Base-by-base conservation (phyloP, 1,139 yeast species). In the Suhomyces atakaporum region DNA sequence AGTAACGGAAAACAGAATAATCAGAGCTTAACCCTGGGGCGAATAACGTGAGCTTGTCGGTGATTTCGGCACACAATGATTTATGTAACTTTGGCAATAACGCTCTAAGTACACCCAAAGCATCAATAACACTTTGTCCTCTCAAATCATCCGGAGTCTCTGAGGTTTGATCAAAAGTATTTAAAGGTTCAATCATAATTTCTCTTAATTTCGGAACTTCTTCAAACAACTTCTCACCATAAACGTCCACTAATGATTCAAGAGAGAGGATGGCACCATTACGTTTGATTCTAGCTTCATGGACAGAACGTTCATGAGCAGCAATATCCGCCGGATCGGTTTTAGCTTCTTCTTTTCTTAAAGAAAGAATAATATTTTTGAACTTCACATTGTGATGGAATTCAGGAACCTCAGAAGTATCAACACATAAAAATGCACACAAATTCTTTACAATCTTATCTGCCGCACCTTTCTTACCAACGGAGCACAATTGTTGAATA, bases 331-430 rank as follows among this genome's bases (percentile, higher is more conserved):
- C 75, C 4, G 84, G 79, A 45, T 84, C 89, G 1, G 81, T 72
- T 39, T 74, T 75, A 5, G 82, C 79, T 47, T 87, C 95, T 52
- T 89, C 97, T 50, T 87, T 86, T 38, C 80, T 73, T 50, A 90
- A 70, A 1, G 96, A 87, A 38, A 90, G 64, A 25, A 92, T 83
- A 13, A 68, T 69, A 36, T 77, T 81, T 21, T 65, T 73, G 40
- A 73, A 71, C 9, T 65, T 64, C 31, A 77, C 75, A 54, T 87
- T 85, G 32, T 86, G 84, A 21, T 74, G 73, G 54, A 87, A 92
- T 53, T 89, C 97, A 3, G 98, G 98, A 23, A 92, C 97, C 58
- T 90, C 97, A 5, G 94, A 78, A 0, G 96, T 88, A 58, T 92
- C 98, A 27, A 90, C 97, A 66, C 98, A 92, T 32, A 92, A 60